Conservation (phyloP, 179 eudicot species). For the Heliamphora ciliata region DNA sequence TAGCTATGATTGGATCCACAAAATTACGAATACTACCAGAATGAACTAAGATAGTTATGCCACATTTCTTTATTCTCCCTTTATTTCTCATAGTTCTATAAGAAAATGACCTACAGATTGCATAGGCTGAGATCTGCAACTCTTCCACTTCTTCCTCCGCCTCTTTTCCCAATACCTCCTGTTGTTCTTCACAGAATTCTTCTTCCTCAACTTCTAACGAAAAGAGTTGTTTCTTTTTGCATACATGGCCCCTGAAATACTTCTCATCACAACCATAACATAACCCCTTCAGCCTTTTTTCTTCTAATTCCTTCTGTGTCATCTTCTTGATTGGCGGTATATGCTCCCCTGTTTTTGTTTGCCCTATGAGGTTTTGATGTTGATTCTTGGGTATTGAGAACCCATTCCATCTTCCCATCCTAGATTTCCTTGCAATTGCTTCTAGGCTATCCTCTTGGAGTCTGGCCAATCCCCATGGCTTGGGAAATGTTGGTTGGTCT, state of each 20-base stretch:
- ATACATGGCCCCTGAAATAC: background rate
- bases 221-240: background rate
- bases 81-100: background rate
- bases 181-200: background rate
- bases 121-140: background rate
- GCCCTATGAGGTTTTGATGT: too few species aligned
- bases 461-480: too few species aligned
- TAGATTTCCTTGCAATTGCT: too few species aligned
- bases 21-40: background rate
- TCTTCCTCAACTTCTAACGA: background rate
- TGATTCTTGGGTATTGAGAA: too few species aligned
- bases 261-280: background rate
- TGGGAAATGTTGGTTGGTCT: too few species aligned
- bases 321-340: too few species aligned
- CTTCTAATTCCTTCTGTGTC: background rate
- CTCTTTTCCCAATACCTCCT: too few species aligned
- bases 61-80: background rate
- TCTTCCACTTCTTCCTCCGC: too few species aligned
- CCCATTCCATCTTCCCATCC: too few species aligned
- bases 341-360: too few species aligned
- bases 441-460: too few species aligned
- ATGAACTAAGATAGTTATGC: background rate
- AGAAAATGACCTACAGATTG: background rate
- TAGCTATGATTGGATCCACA: background rate
- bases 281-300: background rate